Evolutionary conservation across 345 rosid species (phyloP).

Genomic region (Eucalyptus victrix): DNA sequence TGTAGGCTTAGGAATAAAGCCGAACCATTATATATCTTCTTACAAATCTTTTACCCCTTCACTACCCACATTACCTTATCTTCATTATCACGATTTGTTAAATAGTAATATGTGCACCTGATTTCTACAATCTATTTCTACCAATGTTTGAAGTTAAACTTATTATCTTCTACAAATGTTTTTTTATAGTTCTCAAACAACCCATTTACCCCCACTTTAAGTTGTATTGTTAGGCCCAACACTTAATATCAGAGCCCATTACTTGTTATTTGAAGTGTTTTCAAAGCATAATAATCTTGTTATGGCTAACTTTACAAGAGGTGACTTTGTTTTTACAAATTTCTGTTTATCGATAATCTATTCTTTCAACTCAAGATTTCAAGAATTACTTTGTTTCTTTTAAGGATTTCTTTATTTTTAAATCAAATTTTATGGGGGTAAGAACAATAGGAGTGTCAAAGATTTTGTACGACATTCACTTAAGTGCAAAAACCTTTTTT

Average conservation of each 20-base stretch:
- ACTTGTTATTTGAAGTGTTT: not conserved
- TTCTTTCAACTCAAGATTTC: no score
- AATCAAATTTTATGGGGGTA: no score
- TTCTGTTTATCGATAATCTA: no score
- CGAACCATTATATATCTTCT: no score
- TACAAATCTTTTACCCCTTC: no score
- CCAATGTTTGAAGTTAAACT: not conserved
- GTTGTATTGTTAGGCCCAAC: not conserved
- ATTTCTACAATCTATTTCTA: no score
- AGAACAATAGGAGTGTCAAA: no score
- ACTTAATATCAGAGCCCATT: accelerated
- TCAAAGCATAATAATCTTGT: not conserved
- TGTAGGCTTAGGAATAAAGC: no score
- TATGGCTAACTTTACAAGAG: not conserved
- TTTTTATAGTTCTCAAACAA: not conserved
- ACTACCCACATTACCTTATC: accelerated
- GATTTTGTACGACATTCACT: accelerated
- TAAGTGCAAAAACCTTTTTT: accelerated
- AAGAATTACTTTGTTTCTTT: accelerated
- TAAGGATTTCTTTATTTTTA: no score
- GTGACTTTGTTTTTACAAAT: not conserved
- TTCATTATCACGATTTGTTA: no score
- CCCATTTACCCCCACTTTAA: not conserved
- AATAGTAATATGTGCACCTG: accelerated
- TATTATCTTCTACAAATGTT: no score